Evolutionary conservation across 345 rosid genomes (phyloP).

Genomic region (Garcia nutans): DNA sequence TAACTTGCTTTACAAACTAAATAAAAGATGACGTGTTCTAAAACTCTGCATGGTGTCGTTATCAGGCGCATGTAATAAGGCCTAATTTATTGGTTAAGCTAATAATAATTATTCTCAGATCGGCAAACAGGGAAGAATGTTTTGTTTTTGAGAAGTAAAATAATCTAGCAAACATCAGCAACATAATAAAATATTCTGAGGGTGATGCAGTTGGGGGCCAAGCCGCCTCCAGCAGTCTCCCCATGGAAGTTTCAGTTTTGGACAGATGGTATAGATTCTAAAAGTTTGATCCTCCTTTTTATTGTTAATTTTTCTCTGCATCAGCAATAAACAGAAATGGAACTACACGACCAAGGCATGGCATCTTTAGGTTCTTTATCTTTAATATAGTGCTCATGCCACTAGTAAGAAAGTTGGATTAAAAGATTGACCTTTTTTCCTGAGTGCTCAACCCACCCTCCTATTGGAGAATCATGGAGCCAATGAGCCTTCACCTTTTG

Average conservation of each 20-base stretch:
- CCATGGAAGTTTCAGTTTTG: no score
- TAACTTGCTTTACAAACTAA: not conserved
- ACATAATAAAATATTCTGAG: no score
- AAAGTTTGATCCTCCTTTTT: not conserved
- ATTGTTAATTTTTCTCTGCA: not conserved
- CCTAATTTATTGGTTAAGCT: not conserved
- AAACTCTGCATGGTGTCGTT: not conserved
- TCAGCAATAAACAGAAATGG: not conserved
- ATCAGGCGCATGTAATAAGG: not conserved
- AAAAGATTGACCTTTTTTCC: conserved; percentile 17
- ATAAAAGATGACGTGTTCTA: no score
- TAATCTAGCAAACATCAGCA: not conserved
- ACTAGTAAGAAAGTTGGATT: conserved; percentile 18
- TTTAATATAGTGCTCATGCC: conserved; percentile 25
- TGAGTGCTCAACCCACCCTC: conserved; percentile 35
- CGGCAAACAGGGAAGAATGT: conserved; percentile 20
- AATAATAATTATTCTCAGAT: not conserved
- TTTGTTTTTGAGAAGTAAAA: not conserved
- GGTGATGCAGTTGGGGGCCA: no score
- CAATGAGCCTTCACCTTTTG: conserved; percentile 22
- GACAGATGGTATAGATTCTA: not conserved
- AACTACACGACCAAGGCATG: no score
- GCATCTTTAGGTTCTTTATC: not conserved
- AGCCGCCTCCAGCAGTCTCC: no score
- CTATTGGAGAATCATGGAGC: conserved; percentile 7